Conservation (phyloP, 805 yeast species). For the Sugiyamaella floridensis region DNA sequence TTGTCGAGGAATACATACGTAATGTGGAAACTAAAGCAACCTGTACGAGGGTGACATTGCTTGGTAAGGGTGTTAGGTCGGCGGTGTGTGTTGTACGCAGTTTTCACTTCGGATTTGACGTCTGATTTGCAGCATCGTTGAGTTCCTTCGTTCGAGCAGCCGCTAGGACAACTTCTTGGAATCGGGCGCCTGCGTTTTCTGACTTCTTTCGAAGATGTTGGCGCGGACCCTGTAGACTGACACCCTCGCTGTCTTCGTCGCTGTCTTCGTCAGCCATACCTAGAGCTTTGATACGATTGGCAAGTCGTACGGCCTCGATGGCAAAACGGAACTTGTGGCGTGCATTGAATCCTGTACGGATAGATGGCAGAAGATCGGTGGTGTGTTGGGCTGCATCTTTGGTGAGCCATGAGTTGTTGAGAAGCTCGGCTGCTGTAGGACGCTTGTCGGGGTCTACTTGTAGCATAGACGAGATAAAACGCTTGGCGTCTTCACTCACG, state of each 20-base stretch:
- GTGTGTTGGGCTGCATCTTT: constrained; percentile 39
- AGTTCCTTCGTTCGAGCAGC: constrained; percentile 55
- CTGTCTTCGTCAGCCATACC: constrained; percentile 43
- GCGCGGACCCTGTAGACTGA: not conserved
- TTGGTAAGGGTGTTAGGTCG: too few relatives aligned
- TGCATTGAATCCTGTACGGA: constrained; percentile 77
- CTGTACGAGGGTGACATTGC: too few relatives aligned
- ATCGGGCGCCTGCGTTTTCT: constrained; percentile 23
- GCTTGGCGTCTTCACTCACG: constrained; percentile 72
- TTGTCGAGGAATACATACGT: too few relatives aligned
- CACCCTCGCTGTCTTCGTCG: constrained; percentile 45
- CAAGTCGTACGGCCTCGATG: constrained; percentile 73
- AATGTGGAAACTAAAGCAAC: too few relatives aligned
- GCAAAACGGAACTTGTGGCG: constrained; percentile 79
- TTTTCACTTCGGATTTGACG: not conserved
- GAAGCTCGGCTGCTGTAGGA: constrained; percentile 58
- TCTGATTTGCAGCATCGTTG: constrained; percentile 10
- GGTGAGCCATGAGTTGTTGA: constrained; percentile 69
- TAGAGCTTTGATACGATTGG: constrained; percentile 69
- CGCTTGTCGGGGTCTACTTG: constrained; percentile 61
- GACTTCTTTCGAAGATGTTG: not conserved
- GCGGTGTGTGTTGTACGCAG: too few relatives aligned
- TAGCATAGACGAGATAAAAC: constrained; percentile 65
- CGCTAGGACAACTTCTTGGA: constrained; percentile 64
- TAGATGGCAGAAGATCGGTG: constrained; percentile 70